These are phyloP conservation scores for Ustilago vetiveriae DNA, from an alignment of 1,284 basidiomycete genomes.

Conservation along the genomic window DNA sequence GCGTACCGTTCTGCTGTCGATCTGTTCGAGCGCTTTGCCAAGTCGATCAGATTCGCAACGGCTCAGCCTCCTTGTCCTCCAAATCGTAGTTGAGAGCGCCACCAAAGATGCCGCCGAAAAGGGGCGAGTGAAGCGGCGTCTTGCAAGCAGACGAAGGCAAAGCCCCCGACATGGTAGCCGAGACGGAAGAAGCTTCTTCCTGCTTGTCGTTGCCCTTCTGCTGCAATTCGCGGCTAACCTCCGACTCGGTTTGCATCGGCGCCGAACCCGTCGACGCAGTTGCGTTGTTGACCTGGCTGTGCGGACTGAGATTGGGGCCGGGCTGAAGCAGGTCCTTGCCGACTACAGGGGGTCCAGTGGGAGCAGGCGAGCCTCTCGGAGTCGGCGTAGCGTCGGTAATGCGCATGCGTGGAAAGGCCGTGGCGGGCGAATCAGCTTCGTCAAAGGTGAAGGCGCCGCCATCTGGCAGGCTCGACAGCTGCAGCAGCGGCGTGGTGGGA, in stretches of 20 bases:
- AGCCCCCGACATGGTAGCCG: constrained; percentile 24
- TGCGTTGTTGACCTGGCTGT: constrained; percentile 1
- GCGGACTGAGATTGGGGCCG: constrained; percentile 14
- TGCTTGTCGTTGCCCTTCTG: constrained; percentile 8
- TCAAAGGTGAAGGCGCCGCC: constrained; percentile 13
- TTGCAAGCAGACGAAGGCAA: constrained; percentile 57
- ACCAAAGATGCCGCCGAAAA: constrained; percentile 59
- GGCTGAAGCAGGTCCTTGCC: constrained; percentile 43
- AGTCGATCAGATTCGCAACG: constrained; percentile 24
- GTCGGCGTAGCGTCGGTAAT: constrained; percentile 58
- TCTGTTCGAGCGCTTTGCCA: no score
- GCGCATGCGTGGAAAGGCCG: constrained; percentile 54
- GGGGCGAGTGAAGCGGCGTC: constrained; percentile 53
- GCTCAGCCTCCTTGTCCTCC: constrained; percentile 50
- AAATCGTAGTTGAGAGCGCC: constrained; percentile 52
- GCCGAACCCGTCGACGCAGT: no score
- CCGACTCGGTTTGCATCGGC: no score
- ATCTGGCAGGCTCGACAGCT: constrained; percentile 23
- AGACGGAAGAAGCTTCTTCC: constrained; percentile 1
- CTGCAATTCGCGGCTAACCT: constrained; percentile 2
- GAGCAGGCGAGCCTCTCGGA: constrained; percentile 54
- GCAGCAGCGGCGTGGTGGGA: constrained; percentile 33
- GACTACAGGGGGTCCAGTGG: constrained; percentile 11
- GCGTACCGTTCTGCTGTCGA: no score
- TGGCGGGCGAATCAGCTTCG: constrained; percentile 49